Conservation (phyloP, 805 yeast genomes). For the Lipomyces spencermartinsiae region DNA sequence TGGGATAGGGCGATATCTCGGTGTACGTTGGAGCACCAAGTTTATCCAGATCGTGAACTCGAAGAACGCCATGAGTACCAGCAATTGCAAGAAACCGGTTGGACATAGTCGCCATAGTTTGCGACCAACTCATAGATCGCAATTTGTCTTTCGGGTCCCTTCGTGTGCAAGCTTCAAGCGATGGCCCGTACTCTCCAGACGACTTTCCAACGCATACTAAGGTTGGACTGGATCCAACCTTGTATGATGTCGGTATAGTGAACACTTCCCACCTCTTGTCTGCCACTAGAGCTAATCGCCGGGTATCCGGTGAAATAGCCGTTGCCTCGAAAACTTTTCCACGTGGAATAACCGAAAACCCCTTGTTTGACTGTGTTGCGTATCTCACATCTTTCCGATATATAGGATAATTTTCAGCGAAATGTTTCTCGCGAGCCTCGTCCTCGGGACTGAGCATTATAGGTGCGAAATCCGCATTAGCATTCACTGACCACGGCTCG, state of each 20-base stretch:
- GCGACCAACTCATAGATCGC: slow-evolving; percentile 40
- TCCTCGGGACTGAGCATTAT: slow-evolving; percentile 34
- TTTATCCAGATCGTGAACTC: slow-evolving; percentile 64
- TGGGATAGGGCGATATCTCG: slow-evolving; percentile 72
- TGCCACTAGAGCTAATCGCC: slow-evolving; percentile 67
- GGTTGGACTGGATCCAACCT: slow-evolving; percentile 58
- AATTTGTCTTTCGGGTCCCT: slow-evolving; percentile 22
- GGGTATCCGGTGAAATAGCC: slow-evolving; percentile 67
- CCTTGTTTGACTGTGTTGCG: slow-evolving; percentile 57
- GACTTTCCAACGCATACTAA: slow-evolving; percentile 71
- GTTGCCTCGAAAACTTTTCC: slow-evolving; percentile 56
- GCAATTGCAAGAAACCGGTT: slow-evolving; percentile 67
- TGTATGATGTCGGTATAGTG: slow-evolving; percentile 51
- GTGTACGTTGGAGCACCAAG: slow-evolving; percentile 71
- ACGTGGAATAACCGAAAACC: slow-evolving; percentile 56
- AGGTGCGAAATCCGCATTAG: slow-evolving; percentile 19
- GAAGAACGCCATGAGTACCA: slow-evolving; percentile 72
- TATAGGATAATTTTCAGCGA: slow-evolving; percentile 81
- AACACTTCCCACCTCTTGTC: slow-evolving; percentile 79
- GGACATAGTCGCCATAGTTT: slow-evolving; percentile 53
- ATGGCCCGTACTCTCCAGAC: slow-evolving; percentile 70
- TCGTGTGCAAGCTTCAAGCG: slow-evolving; percentile 34
- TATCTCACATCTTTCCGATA: slow-evolving; percentile 67
- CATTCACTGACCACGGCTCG: slow-evolving; percentile 27
- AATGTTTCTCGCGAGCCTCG: slow-evolving; percentile 63